A percentile compares a stretch with the other conserved stretches of the same genome.
These are phyloP conservation scores for Magnolia sinica DNA, from an alignment of 164 flowering plant genomes.

Conservation along the genomic window DNA sequence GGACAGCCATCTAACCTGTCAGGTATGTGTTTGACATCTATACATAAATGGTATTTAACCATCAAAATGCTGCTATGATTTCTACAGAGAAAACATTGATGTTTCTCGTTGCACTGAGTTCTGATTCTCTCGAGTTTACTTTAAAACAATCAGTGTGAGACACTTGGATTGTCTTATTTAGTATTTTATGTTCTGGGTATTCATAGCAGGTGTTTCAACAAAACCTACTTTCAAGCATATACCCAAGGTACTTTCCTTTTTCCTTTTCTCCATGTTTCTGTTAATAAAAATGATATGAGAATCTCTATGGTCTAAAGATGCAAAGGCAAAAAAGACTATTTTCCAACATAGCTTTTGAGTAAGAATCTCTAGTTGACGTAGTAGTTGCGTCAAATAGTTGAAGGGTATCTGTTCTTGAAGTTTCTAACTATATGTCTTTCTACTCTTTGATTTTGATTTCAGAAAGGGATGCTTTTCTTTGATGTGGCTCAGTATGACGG, in stretches of 20 bases:
- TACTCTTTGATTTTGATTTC: slow-evolving; percentile 18
- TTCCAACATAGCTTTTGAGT: background rate
- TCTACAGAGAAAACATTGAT: background rate
- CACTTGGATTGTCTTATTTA: slow-evolving; percentile 1
- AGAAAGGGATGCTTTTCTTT: slow-evolving; percentile 95
- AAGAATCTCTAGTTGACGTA: background rate
- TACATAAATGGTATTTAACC: background rate
- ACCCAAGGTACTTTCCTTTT: slow-evolving; percentile 63
- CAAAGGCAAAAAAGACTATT: background rate
- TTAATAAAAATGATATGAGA: background rate
- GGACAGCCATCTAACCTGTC: slow-evolving; percentile 56
- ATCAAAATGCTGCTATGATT: slow-evolving; percentile 1
- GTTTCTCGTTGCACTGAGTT: background rate
- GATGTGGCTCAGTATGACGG: slow-evolving; percentile 94
- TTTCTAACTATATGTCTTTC: slow-evolving; percentile 1
- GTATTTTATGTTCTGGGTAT: background rate
- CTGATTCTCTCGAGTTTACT: background rate
- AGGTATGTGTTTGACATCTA: slow-evolving; percentile 36
- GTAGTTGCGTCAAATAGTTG: background rate
- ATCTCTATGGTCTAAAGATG: background rate
- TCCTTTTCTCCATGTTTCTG: background rate
- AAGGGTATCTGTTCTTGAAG: background rate
- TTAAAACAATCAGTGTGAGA: background rate
- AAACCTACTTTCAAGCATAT: slow-evolving; percentile 84
- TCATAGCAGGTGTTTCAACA: slow-evolving; percentile 35